Base-by-base conservation (phyloP, 2,329 filamentous ascomycete genomes). In the Pseudogymnoascus sp. region DNA sequence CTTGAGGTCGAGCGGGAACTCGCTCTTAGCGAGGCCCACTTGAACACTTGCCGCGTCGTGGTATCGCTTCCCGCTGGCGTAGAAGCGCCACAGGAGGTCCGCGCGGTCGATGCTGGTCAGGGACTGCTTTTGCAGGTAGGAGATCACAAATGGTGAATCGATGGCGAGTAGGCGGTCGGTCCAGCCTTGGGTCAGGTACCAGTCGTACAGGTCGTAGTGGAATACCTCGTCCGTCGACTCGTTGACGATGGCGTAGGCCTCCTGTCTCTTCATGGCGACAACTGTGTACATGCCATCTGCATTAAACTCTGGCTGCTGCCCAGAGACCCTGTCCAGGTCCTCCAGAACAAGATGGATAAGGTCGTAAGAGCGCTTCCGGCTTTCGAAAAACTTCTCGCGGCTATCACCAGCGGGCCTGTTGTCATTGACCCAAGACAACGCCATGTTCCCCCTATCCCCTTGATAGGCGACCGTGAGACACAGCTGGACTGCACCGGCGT, bases 201-300 rank as follows among this genome's bases (percentile, higher is more conserved):
- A 99, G 71, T 97, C 93, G 73, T 97, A 99, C n/a, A 99, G 82
- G 70, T 91, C 91, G 65, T 91, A 96, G 74, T 97, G 89, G 78
- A 99, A 99, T 3, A 97, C 90, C 71, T 97, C 91, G 68, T 99
- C 95, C 12, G 88, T 84, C 0, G 93, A 96, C 64, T 84, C 84
- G 72, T 96, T 91, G 69, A 99, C 92, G 2, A 97, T 90, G 49
- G 88, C 85, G 75, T 97, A 96, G 0, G 95, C 93, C 77, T 99
- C 93, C 60, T 86, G 84, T 67, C 90, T 85, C 74, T 95, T 91
- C 56, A 88, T 93, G 1, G 88, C 86, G 18, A 90, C 84, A 11
- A 91, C 75, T 0, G 91, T 93, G 60, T 85, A 83, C 68, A 89
- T 86, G 16, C 93, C 93, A 70, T 97, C 93, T 36, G 92, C 77